Evolutionary conservation across 192 early-diverging fungal genomes (phyloP), one percentile per base, ranked within the genome.

Genomic region (Dimargaris cristalligena): DNA sequence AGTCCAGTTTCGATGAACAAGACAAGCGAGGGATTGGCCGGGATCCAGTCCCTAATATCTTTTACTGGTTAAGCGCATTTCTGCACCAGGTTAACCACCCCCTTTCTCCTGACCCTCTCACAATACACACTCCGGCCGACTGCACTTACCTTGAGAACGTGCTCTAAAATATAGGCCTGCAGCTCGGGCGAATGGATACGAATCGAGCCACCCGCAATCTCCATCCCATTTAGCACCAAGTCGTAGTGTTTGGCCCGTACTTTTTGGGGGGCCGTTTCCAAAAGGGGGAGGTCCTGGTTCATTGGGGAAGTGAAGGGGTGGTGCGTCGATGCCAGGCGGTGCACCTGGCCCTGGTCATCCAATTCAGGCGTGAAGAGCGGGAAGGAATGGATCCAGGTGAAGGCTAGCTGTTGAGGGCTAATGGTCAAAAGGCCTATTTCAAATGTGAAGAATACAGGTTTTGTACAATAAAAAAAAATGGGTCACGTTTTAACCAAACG

Each of bases 291-390:
- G 60, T 90, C 83, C n/a, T 82, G 71, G 2, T 73, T 63, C 4
- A 74, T 66, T 1, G 88, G 89, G 1, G 92, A 86, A 2, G 92
- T 94, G 63, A 94, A 94, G 3, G 92, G 92, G 66, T 94, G 89
- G 66, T 94, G 92, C 0, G 89, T 94, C 23, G 92, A 74, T 13
- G 73, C 67, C 9, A 83, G 22, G 28, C 47, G 58, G 6, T 63
- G 74, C 28, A 64, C 10, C 33, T 55, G 4, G 58, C 70, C 49
- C 0, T 65, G 65, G 20, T 70, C 74, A 34, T 79, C 78, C 3
- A 72, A 75, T 33, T 83, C 74, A 2, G 82, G 81, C 2, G 86
- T 85, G 61, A 94, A 94, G 23, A 94, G 69, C 8, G 92, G 92
- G 60, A 94, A 94, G 25, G 83, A 80, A 56, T 90, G 86, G 10